Base-by-base conservation (phyloP, 2,329 filamentous ascomycete genomes). In the Claviceps fusiformis region DNA sequence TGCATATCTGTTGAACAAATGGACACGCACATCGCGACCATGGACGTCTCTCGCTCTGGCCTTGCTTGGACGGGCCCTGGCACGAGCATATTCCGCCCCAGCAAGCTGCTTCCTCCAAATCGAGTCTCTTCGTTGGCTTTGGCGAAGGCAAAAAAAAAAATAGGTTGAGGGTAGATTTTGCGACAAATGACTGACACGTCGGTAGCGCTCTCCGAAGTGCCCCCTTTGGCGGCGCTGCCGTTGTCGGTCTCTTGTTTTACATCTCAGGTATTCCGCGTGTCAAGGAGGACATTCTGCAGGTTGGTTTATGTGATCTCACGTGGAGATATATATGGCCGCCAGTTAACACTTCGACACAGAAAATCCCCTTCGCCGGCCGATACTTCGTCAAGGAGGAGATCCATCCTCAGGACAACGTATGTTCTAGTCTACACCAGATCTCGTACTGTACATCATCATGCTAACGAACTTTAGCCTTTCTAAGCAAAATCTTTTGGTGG, bases 241-340 rank as follows among this genome's bases (percentile, higher is more conserved):
- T 75, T 62, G 74, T 81, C 59, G 79, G 72, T 60, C 71, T 81
- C 59, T 74, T 84, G 62, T 81, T 79, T 74, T 81, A 73, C 67
- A 73, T 78, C 60, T 83, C 80, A 45, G 81, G 82, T 61, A 77
- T 85, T 51, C 82, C 82, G 60, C 75, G 74, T 67, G 72, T 85
- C 60, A 72, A 80, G 68, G 66, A 65, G 50, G 82, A 86, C 63
- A 73, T 86, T 59, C 75, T 85, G 59, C 70, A 75, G 67, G 79
- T 81, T 71, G 56, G 72, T 52, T 35, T 15, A 8, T 43, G 33
- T 31, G 15, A n/a, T 44, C 2, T n/a, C 15, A 33, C 19, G 19
- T 17, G 5, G 24, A 15, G n/a, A n/a, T 5, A 3, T 24, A 24
- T 3, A 5, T 31, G 24, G 8, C 11, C 10, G 45, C 24, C 5